Evolutionary conservation across 345 rosid genomes (phyloP), one percentile per base, ranked within the genome.

Genomic region (Psidium guajava): DNA sequence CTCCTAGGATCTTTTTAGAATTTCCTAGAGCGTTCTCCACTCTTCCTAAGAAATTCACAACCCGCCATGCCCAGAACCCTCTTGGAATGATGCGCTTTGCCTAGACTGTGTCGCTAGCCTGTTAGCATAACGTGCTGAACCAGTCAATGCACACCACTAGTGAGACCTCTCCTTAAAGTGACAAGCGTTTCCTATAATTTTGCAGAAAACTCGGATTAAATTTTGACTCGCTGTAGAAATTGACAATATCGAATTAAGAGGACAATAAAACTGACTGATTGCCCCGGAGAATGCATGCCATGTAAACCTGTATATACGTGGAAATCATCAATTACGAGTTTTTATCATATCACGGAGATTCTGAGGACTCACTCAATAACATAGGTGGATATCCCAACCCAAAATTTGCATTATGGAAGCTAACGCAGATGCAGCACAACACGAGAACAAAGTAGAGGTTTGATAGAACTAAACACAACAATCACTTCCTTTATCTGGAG

Each of bases 241-340:
- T 44, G 42, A 53, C 73, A 28, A 25, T 24, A 81, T 81, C 2
- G 24, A 28, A 42, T 27, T 74, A 69, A 87, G 6, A 55, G 51
- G 80, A 64, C 51, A 83, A 54, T 57, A 73, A 87, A 85, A 85
- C 96, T 91, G 88, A 95, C 99, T 96, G 89, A 50, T 91, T 90
- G 47, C 98, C 98, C 0, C 93, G 96, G 81, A 89, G 92, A 86
- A 97, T 88, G 89, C 99, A 95, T 53, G 98, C 98, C 99, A 97
- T 96, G 83, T 95, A 93, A 56, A 96, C 96, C 99, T 97, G 94
- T 56, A 73, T 90, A 85, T 58, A 86, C 64, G 77, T 25, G 40
- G 69, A 86, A 82, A 88, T 82, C 85, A 90, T 54, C 24, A 64
- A 11, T 49, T n/a, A 82, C 18, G n/a, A 82, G 61, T 28, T 74